phyloP scores from a whole-genome alignment of 1,284 basidiomycete genomes.

The Naganishia cerealis region DNA sequence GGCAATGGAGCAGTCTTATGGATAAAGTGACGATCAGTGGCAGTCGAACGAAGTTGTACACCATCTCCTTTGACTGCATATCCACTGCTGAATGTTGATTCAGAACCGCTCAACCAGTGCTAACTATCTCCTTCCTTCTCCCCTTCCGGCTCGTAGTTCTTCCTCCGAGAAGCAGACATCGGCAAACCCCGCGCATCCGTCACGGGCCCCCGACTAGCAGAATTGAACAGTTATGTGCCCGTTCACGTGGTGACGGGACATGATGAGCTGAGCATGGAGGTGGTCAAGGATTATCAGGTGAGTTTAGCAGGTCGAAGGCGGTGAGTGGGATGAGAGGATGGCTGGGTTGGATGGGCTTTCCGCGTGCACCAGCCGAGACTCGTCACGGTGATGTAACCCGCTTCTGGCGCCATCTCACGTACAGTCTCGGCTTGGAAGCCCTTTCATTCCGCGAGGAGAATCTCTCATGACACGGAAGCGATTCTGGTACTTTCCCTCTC shows the following conservation, averaged over 20 bases:
- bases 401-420: too few relatives aligned
- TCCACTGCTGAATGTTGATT: too few relatives aligned
- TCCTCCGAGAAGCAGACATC: constrained; percentile 82
- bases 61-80: too few relatives aligned
- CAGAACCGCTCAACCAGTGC: constrained; percentile 32
- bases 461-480: too few relatives aligned
- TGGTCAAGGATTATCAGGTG: constrained; percentile 84
- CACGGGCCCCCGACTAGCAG: constrained; percentile 84
- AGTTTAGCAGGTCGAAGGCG: constrained; percentile 38
- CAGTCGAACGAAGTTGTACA: too few relatives aligned
- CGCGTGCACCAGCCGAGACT: too few relatives aligned
- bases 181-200: constrained; percentile 84
- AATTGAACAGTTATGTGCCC: constrained; percentile 95
- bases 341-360: neutral
- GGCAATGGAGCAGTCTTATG: too few relatives aligned
- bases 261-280: constrained; percentile 73
- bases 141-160: constrained; percentile 66
- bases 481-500: too few relatives aligned
- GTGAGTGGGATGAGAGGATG: neutral
- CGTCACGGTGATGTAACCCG: too few relatives aligned
- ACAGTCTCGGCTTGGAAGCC: too few relatives aligned
- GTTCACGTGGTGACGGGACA: constrained; percentile 74
- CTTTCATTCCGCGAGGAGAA: too few relatives aligned
- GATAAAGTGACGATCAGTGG: too few relatives aligned
- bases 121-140: neutral